Conservation (phyloP, 106 monocot genomes). For the Apostasia shenzhenica region DNA sequence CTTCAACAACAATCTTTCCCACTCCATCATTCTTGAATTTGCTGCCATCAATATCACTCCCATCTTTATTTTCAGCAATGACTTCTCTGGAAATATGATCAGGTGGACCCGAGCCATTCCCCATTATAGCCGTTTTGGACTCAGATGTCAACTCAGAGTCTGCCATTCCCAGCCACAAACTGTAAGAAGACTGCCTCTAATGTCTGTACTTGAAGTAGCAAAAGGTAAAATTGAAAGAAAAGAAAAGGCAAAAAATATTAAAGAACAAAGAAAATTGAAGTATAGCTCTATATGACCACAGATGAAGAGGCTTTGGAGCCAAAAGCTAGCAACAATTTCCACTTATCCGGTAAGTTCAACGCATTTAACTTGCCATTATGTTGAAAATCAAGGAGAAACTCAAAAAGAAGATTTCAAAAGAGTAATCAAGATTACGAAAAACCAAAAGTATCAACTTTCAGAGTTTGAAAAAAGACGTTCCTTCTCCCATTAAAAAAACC, state of each 20-base stretch:
- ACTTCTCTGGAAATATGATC: background rate
- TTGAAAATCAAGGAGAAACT: background rate
- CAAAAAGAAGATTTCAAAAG: background rate
- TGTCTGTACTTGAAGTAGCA: slow-evolving; percentile 1
- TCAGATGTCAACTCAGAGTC: background rate
- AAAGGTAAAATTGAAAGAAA: background rate
- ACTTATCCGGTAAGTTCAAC: no score
- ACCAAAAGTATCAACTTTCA: no score
- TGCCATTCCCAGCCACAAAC: slow-evolving; percentile 1
- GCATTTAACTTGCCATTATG: background rate
- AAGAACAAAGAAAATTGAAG: background rate
- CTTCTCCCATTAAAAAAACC: no score
- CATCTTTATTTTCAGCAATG: background rate
- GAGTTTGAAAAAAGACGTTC: no score
- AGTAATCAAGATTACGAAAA: no score
- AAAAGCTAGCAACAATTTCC: background rate
- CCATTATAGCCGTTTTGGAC: background rate
- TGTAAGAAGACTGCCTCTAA: slow-evolving; percentile 1
- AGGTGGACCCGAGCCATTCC: slow-evolving; percentile 5
- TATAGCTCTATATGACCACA: background rate
- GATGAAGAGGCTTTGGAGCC: background rate
- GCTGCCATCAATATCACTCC: background rate
- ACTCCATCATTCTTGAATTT: background rate
- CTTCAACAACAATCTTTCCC: background rate
- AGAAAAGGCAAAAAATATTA: background rate